These are phyloP conservation scores for Fusarium brevicatenulatum DNA, from an alignment of 2,329 filamentous ascomycete genomes.

Conservation along the genomic window DNA sequence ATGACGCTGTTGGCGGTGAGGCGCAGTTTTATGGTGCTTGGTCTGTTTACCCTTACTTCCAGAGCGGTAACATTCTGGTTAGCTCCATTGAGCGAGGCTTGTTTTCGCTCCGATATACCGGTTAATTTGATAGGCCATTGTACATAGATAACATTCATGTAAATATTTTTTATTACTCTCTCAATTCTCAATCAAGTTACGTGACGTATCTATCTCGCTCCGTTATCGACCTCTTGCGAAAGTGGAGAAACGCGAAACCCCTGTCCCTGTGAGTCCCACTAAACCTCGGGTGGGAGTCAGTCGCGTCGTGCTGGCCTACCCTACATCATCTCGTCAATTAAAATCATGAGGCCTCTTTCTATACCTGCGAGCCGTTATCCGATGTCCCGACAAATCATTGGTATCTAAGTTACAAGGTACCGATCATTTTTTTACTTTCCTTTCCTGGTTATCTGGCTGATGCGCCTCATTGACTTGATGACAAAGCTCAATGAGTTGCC, in stretches of 20 bases:
- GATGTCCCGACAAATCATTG: no score
- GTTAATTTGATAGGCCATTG: neutral
- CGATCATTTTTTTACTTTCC: fast-evolving
- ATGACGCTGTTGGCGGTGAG: slow-evolving; percentile 54
- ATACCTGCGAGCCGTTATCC: neutral
- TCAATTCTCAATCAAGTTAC: no score
- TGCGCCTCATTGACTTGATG: fast-evolving
- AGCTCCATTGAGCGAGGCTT: slow-evolving; percentile 58
- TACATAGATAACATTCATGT: neutral
- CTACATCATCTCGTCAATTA: neutral
- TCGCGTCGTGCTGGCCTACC: neutral
- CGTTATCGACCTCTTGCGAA: no score
- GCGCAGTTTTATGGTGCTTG: slow-evolving; percentile 56
- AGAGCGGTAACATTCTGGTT: slow-evolving; percentile 56
- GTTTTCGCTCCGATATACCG: slow-evolving; percentile 2
- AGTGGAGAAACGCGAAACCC: neutral
- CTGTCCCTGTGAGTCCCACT: no score
- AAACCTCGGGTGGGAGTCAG: neutral
- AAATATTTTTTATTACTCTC: neutral
- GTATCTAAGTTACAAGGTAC: fast-evolving
- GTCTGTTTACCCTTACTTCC: slow-evolving; percentile 59
- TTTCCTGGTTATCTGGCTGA: fast-evolving
- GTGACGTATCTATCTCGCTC: no score
- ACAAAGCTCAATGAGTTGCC: fast-evolving
- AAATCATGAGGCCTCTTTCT: neutral